phyloP scores from a whole-genome alignment of 495 filamentous ascomycete genomes.

The Xylaria nigripes region DNA sequence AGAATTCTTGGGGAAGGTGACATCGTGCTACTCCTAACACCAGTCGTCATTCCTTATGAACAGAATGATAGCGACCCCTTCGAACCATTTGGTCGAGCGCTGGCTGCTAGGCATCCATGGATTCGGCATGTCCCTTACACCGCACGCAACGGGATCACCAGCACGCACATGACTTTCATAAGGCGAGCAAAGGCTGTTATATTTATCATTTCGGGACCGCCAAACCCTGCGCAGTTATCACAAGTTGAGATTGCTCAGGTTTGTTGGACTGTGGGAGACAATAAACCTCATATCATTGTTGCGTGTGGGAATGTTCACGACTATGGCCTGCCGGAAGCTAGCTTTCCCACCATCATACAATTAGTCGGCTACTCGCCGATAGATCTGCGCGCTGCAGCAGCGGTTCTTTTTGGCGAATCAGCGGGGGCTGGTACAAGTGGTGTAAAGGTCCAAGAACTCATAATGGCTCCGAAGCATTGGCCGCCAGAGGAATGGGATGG shows the following conservation, averaged over 20 bases:
- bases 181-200: slow-evolving; percentile 46
- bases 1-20: slow-evolving; percentile 36
- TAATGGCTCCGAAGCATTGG: slow-evolving; percentile 38
- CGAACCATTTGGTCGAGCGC: slow-evolving; percentile 48
- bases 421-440: slow-evolving; percentile 9
- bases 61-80: slow-evolving; percentile 46
- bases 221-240: slow-evolving; percentile 26
- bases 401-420: slow-evolving; percentile 44
- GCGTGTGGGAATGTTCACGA: slow-evolving; percentile 37
- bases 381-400: slow-evolving; percentile 48
- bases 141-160: slow-evolving; percentile 48
- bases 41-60: slow-evolving; percentile 44
- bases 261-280: slow-evolving; percentile 35
- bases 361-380: slow-evolving; percentile 39
- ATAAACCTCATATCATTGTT: slow-evolving; percentile 44
- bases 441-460: slow-evolving; percentile 30
- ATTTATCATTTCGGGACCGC: slow-evolving; percentile 43
- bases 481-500: slow-evolving; percentile 40
- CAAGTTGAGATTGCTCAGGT: slow-evolving; percentile 39
- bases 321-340: slow-evolving; percentile 26
- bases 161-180: slow-evolving; percentile 52
- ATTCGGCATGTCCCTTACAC: slow-evolving; percentile 56
- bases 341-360: slow-evolving; percentile 42
- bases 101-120: slow-evolving; percentile 46
- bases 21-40: slow-evolving; percentile 52